Base-by-base conservation (phyloP, 306 rosid species). In the Pachyrhizus erosus region DNA sequence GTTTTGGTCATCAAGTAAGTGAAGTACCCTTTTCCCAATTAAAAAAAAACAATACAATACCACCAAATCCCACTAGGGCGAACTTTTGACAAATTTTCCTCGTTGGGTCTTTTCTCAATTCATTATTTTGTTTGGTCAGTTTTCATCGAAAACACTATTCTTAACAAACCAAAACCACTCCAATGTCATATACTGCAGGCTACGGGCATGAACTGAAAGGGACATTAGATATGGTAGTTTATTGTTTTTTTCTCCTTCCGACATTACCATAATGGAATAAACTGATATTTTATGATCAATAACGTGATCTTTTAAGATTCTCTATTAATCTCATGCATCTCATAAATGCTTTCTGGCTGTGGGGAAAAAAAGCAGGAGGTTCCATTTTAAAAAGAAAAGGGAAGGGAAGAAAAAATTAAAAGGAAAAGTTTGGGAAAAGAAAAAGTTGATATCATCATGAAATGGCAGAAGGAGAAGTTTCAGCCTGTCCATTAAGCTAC, bases 21-120 rank as follows among this genome's bases (percentile, higher is more conserved):
- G 70, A 71, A 51, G 42, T 58, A 51, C 49, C 54, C 18, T 60
- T 60, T 81, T 82, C 75, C 76, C 66, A 79, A 84, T 57, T 62
- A 81, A 75, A 81, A 67, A 80, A 80, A 48, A 51, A 31, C 12
- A 78, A 71, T 61, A 73, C 62, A 73, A 82, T 82, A n/a, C 58
- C 24, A 90, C 90, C 94, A 82, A 82, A 91, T 89, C 89, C 92
- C 97, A 92, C 93, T 88, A 64, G 17, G 24, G 14, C 66, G 14
- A 82, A 70, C 95, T 86, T 89, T 92, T 80, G 82, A 86, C 78
- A 24, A 88, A 55, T 64, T 67, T 42, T 80, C n/a, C 71, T 70
- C 13, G 46, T 42, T 17, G 54, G 29, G 48, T 65, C 83, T 61
- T 26, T 72, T 73, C 54, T 34, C 66, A 24, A 3, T 39, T 34